phyloP scores from a whole-genome alignment of 2,329 filamentous ascomycete genomes.

The Epichloe uncinata region DNA sequence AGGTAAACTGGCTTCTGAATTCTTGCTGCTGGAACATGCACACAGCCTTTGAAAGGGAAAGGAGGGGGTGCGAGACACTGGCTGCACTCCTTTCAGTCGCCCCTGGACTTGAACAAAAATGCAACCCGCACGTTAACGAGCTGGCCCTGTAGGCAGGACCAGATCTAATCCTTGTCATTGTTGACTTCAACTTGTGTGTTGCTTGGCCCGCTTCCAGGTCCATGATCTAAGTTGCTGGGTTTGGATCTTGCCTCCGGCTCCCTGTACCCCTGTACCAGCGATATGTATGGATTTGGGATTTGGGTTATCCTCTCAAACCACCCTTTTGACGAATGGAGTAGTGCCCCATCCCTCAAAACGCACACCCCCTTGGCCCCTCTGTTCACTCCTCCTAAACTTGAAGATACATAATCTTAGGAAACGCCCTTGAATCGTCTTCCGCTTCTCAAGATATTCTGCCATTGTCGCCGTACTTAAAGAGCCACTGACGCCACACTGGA shows the following conservation, averaged over 20 bases:
- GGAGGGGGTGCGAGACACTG: background rate
- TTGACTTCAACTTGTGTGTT: conserved; percentile 13
- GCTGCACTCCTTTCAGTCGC: background rate
- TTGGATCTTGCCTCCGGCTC: conserved; percentile 18
- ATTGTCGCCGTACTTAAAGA: background rate
- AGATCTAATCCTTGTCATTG: background rate
- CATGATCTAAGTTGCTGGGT: conserved; percentile 15
- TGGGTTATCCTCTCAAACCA: conserved; percentile 22
- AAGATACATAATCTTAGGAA: conserved; percentile 19
- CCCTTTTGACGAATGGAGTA: conserved; percentile 14
- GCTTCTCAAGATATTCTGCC: background rate
- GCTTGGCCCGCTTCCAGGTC: conserved; percentile 24
- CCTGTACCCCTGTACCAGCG: conserved; percentile 17
- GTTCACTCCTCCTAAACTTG: conserved; percentile 8
- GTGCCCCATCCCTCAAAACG: conserved; percentile 20
- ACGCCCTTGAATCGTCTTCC: conserved; percentile 7
- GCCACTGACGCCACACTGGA: background rate
- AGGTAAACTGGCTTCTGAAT: background rate
- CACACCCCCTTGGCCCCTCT: conserved; percentile 1
- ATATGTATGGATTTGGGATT: conserved; percentile 16
- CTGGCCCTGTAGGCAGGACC: conserved; percentile 6
- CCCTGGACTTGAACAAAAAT: background rate
- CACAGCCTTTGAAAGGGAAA: background rate
- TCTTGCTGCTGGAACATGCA: background rate
- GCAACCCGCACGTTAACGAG: conserved; percentile 14